Conservation (phyloP, 2,329 filamentous ascomycete species). For the Xylariaceae sp. region DNA sequence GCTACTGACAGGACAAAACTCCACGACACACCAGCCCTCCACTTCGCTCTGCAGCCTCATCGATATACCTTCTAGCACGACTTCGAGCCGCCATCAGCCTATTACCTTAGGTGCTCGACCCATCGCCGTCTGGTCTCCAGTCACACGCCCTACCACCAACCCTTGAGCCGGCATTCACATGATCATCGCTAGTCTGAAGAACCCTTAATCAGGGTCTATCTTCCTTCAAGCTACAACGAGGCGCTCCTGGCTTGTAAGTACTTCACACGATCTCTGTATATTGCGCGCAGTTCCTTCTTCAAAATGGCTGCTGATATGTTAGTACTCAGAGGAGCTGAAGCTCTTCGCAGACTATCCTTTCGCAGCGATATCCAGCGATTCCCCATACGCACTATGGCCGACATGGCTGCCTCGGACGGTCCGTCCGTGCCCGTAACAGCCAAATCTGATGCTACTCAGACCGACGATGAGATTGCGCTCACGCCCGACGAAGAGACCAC, state of each 20-base stretch:
- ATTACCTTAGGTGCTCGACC: no score
- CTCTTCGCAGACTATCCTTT: constrained; percentile 36
- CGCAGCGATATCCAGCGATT: constrained; percentile 32
- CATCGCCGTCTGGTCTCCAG: constrained; percentile 1
- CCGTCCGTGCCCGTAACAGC: constrained; percentile 21
- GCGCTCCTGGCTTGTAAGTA: background rate
- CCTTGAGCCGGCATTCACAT: background rate
- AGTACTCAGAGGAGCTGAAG: constrained; percentile 35
- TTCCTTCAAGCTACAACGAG: background rate
- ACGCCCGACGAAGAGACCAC: constrained; percentile 39
- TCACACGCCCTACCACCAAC: constrained; percentile 16
- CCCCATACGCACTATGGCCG: constrained; percentile 32
- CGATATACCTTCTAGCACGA: no score
- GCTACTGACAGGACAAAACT: constrained; percentile 22
- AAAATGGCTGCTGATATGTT: constrained; percentile 37
- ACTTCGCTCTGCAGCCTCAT: background rate
- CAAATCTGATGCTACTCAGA: constrained; percentile 34
- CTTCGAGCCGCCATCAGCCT: no score
- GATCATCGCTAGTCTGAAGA: background rate
- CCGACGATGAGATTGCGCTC: constrained; percentile 39
- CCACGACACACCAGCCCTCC: background rate
- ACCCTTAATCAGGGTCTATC: constrained; percentile 1
- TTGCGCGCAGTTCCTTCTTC: background rate
- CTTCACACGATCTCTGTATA: background rate
- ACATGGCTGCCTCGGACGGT: constrained; percentile 37